phyloP scores from a whole-genome alignment of 2,329 filamentous ascomycete genomes.

The Lecanosticta acicola region DNA sequence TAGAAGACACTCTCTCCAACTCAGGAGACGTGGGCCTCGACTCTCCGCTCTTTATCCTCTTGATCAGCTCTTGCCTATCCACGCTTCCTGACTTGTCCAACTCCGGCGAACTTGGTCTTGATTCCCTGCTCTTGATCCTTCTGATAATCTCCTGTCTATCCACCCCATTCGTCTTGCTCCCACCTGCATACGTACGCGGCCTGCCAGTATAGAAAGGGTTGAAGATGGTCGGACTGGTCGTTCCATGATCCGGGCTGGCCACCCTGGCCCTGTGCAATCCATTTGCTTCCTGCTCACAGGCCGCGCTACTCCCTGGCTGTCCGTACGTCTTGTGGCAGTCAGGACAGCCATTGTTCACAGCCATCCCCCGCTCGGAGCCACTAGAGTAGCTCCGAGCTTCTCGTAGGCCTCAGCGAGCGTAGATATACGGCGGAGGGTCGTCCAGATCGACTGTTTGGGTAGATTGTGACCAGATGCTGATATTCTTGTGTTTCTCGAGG shows the following conservation, averaged over 20 bases:
- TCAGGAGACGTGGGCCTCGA: slow-evolving; percentile 28
- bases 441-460: not conserved
- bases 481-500: too few relatives aligned
- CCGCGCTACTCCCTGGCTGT: slow-evolving; percentile 7
- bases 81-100: slow-evolving; percentile 28
- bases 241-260: slow-evolving; percentile 17
- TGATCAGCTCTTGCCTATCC: slow-evolving; percentile 63
- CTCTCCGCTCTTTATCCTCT: slow-evolving; percentile 63
- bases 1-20: slow-evolving; percentile 16
- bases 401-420: not conserved
- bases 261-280: slow-evolving; percentile 9
- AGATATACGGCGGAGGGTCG: not conserved
- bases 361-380: slow-evolving; percentile 24
- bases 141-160: slow-evolving; percentile 77
- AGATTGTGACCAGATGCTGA: not conserved
- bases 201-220: slow-evolving; percentile 35
- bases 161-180: slow-evolving; percentile 28
- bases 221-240: slow-evolving; percentile 25
- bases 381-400: slow-evolving; percentile 20
- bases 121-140: slow-evolving; percentile 59
- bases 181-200: slow-evolving; percentile 27
- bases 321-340: slow-evolving; percentile 15
- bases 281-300: slow-evolving; percentile 9
- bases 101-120: slow-evolving; percentile 26
- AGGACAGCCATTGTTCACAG: slow-evolving; percentile 20